Base-by-base conservation (phyloP, 208 protist species). In the Phytomonas sp. region DNA sequence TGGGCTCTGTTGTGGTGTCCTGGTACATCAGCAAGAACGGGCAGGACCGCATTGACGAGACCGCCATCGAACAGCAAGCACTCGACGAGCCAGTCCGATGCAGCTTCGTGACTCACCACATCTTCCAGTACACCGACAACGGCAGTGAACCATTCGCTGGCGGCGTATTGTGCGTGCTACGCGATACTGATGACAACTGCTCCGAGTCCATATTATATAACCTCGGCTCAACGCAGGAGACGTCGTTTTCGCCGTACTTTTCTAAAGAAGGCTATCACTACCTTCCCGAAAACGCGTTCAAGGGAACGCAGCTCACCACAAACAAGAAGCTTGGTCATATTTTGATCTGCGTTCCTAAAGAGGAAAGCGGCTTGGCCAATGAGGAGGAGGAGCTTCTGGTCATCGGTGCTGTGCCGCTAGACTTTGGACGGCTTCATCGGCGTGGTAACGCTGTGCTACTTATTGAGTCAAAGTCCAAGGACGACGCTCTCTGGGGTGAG, bases 91-190 rank as follows among this genome's bases (percentile, higher is more conserved):
- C 90, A n/a, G 73, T 93, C 70, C 69, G 75, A 60, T 96, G 90
- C 70, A 83, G 74, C 17, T 86, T 96, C 70, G 84, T 93, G 13
- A 82, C 80, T n/a, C 87, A 89, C 68, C 85, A 80, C 67, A 66
- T 96, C n/a, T 93, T 92, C 77, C 90, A 96, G 79, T 96, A 92
- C 81, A 92, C 87, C 13, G 90, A 96, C 75, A 88, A 87, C 77
- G 90, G 90, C 60, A 81, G 78, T 43, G 68, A 81, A 59, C 76
- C 84, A 6, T 92, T 88, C 74, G 59, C 73, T 11, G 84, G 77
- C 71, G 90, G 90, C 66, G 84, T 96, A 11, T 74, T 93, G 15
- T 96, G 90, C 56, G 85, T 96, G 33, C 70, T 96, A 46, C 90
- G 90, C 65, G 90, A 96, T 78, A 91, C 83, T 9, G 87, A 93